Evolutionary conservation across 1,139 yeast species (phyloP), one percentile per base, ranked within the genome.

Genomic region (Yamadazyma diospyri): DNA sequence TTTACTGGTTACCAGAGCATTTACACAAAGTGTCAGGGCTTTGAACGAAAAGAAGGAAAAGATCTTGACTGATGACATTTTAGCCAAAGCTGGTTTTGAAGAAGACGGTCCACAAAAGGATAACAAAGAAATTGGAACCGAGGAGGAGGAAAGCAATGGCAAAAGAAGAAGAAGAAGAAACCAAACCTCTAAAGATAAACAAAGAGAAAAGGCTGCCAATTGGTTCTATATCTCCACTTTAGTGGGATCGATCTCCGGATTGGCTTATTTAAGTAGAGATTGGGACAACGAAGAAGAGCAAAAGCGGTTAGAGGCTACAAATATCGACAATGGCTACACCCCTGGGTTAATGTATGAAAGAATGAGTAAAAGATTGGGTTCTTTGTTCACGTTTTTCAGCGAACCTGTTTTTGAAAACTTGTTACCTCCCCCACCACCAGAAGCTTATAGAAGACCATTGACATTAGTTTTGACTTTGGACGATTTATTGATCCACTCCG

Each of bases 391-490:
- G 29, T 83, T 84, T 47, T 89, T 89, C 68, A 81, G 86, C 40
- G 97, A 92, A 47, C 98, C 99, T 7, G 94, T 85, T 12, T 89
- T 84, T 59, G 94, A 88, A 40, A 87, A 88, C 53, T 76, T 92
- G 53, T 74, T 92, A 48, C 97, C 97, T 33, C 75, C 75, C 22
- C 89, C 94, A 33, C 82, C 94, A 17, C 87, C 88, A 6, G 94
- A 87, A 51, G 94, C 94, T 36, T 92, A 89, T 60, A 85, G 92
- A 54, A 82, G 96, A 54, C 96, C 97, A 24, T 66, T 85, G 56
- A 92, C 99, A 3, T 69, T 92, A 47, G 97, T 92, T 5, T 63
- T 92, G 46, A 82, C 88, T 17, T 72, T 92, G 50, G 98, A 92
- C 48, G 98, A 92, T 54, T 69, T 92, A 41, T 73, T 92, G 56